Evolutionary conservation across 2,329 filamentous ascomycete genomes (phyloP).

Genomic region (Calonectria honghensis): DNA sequence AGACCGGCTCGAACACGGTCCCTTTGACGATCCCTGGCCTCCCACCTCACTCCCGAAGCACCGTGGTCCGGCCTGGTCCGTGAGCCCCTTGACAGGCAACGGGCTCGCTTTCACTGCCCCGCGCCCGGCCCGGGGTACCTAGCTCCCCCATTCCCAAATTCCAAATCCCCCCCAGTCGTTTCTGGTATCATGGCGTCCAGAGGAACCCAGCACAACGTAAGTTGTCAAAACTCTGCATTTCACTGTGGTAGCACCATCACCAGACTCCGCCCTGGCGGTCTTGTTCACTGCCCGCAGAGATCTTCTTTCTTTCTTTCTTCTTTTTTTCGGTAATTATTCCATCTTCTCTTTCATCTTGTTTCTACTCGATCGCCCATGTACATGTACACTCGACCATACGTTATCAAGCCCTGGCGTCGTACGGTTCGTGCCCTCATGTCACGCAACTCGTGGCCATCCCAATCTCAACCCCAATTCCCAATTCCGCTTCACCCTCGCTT

Average conservation of each 20-base stretch:
- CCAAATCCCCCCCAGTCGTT: constrained; percentile 28
- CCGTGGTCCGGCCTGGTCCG: constrained; percentile 22
- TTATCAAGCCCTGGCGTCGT: constrained; percentile 23
- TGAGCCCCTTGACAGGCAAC: constrained; percentile 18
- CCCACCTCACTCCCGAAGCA: constrained; percentile 24
- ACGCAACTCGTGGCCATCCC: constrained; percentile 36
- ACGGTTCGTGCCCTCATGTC: constrained; percentile 32
- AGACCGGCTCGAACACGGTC: constrained; percentile 29
- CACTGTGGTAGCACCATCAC: constrained; percentile 41
- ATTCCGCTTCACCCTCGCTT: constrained; percentile 22
- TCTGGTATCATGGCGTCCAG: constrained; percentile 31
- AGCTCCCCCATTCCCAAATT: constrained; percentile 35
- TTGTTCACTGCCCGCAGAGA: constrained; percentile 30
- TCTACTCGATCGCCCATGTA: constrained; percentile 27
- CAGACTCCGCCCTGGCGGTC: constrained; percentile 33
- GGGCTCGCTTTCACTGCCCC: constrained; percentile 33
- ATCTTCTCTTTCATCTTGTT: constrained; percentile 23
- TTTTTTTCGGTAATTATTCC: constrained; percentile 8
- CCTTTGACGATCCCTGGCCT: constrained; percentile 9
- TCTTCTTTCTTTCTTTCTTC: constrained; percentile 20
- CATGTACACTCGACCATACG: constrained; percentile 24
- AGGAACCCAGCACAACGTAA: constrained; percentile 40
- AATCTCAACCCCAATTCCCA: constrained; percentile 30
- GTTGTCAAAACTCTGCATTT: constrained; percentile 36
- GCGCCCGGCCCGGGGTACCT: constrained; percentile 37